A percentile compares a stretch with the other conserved stretches of the same genome.
Conservation (phyloP, 2,329 filamentous ascomycete genomes). For the Lomentospora prolificans region DNA sequence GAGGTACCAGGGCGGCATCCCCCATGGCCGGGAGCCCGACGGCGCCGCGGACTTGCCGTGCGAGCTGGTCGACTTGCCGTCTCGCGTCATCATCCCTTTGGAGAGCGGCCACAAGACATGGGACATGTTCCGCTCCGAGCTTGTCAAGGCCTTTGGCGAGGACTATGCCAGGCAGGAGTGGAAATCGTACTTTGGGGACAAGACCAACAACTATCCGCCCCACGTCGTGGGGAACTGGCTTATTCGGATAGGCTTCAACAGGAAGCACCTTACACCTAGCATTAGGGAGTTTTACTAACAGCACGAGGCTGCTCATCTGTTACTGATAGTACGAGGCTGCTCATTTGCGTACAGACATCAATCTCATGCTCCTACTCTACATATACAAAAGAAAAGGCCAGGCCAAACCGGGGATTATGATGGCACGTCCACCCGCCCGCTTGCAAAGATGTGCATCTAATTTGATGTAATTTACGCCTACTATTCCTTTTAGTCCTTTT, state of each 20-base stretch:
- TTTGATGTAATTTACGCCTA: no score
- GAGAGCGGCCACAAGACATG: constrained; percentile 4
- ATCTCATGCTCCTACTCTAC: no score
- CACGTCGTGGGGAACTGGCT: not conserved
- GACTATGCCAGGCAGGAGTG: not conserved
- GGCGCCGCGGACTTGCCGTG: constrained; percentile 12
- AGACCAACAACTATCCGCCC: not conserved
- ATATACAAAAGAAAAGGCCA: no score
- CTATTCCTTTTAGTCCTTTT: no score
- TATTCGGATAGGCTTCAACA: not conserved
- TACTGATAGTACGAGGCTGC: not conserved
- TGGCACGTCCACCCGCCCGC: no score
- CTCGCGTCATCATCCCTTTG: constrained; percentile 4
- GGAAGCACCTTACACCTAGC: not conserved
- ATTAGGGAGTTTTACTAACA: not conserved
- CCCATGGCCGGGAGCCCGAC: constrained; percentile 19
- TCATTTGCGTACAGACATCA: not conserved
- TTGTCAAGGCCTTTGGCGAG: not conserved
- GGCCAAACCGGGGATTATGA: no score
- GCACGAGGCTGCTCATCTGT: not conserved
- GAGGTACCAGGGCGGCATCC: constrained; percentile 17
- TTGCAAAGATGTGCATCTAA: no score
- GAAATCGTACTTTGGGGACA: not conserved
- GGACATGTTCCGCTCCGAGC: not conserved
- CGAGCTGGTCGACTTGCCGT: constrained; percentile 15